phyloP scores from a whole-genome alignment of 2,329 filamentous ascomycete genomes.

The Penicillium sp. region DNA sequence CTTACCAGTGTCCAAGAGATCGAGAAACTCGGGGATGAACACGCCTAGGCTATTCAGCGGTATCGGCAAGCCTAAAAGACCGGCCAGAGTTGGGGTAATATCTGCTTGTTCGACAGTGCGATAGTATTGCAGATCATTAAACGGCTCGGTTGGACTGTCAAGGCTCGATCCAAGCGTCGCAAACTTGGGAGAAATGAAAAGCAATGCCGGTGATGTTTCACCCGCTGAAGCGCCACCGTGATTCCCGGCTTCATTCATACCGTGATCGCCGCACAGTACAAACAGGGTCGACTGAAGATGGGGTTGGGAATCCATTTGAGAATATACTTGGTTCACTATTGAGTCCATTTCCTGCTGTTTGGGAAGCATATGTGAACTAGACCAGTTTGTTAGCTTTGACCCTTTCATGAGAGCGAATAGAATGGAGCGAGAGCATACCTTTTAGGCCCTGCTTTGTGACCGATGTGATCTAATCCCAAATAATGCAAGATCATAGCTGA shows the following conservation, averaged over 20 bases:
- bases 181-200: slow-evolving; percentile 85
- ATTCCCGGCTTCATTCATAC: slow-evolving; percentile 99
- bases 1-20: slow-evolving; percentile 65
- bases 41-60: slow-evolving; percentile 86
- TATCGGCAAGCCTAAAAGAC: slow-evolving; percentile 77
- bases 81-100: slow-evolving; percentile 81
- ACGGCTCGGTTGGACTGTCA: slow-evolving; percentile 52
- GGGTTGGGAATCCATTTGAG: slow-evolving; percentile 61
- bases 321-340: slow-evolving; percentile 70
- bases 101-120: slow-evolving; percentile 86
- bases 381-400: slow-evolving; percentile 12
- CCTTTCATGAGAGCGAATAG: neutral
- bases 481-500: slow-evolving; percentile 92
- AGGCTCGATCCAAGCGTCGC: slow-evolving; percentile 46
- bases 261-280: slow-evolving; percentile 86
- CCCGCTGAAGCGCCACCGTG: slow-evolving; percentile 90
- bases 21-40: slow-evolving; percentile 71
- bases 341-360: slow-evolving; percentile 93
- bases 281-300: slow-evolving; percentile 75
- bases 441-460: slow-evolving; percentile 85
- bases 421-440: slow-evolving; percentile 47
- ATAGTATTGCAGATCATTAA: slow-evolving; percentile 77
- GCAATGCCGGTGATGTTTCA: slow-evolving; percentile 85
- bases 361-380: slow-evolving; percentile 78
- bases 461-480: slow-evolving; percentile 92